phyloP scores from a whole-genome alignment of 2,329 filamentous ascomycete species.

The Claviceps maximensis region DNA sequence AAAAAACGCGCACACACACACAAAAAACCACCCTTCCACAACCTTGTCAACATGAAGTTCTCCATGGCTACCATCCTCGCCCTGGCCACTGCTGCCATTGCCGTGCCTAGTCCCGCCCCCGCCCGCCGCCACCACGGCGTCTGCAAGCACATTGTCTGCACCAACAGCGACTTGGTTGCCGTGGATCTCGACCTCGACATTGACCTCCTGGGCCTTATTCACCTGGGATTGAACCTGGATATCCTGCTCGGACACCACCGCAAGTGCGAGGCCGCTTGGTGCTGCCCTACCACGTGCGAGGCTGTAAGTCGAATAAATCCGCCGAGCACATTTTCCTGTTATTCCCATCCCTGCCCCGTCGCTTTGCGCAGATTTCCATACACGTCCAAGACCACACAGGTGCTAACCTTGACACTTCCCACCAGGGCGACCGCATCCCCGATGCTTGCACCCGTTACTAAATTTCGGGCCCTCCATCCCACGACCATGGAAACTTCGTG shows the following conservation, averaged over 20 bases:
- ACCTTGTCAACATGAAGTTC: constrained; percentile 2
- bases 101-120: neutral
- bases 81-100: constrained; percentile 2
- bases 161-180: neutral
- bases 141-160: neutral
- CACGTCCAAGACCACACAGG: too few relatives aligned
- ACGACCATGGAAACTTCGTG: too few relatives aligned
- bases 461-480: too few relatives aligned
- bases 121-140: neutral
- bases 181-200: neutral
- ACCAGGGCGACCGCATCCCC: too few relatives aligned
- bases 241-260: neutral
- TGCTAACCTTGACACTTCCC: too few relatives aligned
- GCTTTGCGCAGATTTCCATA: too few relatives aligned
- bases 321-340: too few relatives aligned
- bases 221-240: neutral
- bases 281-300: neutral
- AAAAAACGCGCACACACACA: too few relatives aligned
- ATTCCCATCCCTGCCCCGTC: too few relatives aligned
- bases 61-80: constrained; percentile 2
- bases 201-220: neutral
- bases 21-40: too few relatives aligned
- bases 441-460: too few relatives aligned
- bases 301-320: neutral
- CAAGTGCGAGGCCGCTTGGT: constrained; percentile 1